Percentiles rank a stretch among this genome's conserved stretches.
phyloP scores from a whole-genome alignment of 345 rosid genomes.

The Populus pruinosa region DNA sequence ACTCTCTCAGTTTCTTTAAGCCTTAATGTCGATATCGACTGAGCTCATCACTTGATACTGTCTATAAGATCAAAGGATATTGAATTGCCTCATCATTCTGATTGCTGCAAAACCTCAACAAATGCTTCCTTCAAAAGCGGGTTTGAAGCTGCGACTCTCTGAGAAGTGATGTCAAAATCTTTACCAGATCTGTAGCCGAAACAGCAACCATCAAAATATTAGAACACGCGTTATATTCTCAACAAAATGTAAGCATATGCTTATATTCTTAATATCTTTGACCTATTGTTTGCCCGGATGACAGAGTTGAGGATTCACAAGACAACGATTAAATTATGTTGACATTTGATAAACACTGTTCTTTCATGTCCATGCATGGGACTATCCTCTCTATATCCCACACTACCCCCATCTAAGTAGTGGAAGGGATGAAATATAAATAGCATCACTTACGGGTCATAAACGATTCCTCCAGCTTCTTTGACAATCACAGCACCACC shows the following conservation, averaged over 20 bases:
- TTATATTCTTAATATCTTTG: constrained; percentile 1
- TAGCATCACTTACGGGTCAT: constrained; percentile 73
- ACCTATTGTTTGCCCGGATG: not conserved
- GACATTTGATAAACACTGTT: not conserved
- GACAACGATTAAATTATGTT: not conserved
- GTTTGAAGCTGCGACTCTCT: constrained; percentile 87
- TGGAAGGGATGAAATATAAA: not conserved
- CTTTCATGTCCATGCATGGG: not conserved
- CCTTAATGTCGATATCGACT: too few species aligned
- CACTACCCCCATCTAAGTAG: not conserved
- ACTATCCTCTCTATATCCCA: not conserved
- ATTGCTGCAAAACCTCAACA: constrained; percentile 52
- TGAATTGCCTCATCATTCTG: constrained; percentile 32
- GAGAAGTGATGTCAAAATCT: constrained; percentile 76
- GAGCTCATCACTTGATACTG: too few species aligned
- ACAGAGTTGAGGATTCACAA: not conserved
- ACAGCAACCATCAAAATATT: constrained; percentile 3
- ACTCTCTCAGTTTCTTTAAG: not conserved
- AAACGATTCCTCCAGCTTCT: constrained; percentile 93
- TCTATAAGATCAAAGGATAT: too few species aligned
- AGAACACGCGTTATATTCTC: not conserved
- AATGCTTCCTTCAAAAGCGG: constrained; percentile 66
- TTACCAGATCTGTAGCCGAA: constrained; percentile 66
- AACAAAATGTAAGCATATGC: not conserved
- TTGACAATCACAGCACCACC: constrained; percentile 77